Conservation (phyloP, 2,329 filamentous ascomycete genomes). For the Fusarium sp. region DNA sequence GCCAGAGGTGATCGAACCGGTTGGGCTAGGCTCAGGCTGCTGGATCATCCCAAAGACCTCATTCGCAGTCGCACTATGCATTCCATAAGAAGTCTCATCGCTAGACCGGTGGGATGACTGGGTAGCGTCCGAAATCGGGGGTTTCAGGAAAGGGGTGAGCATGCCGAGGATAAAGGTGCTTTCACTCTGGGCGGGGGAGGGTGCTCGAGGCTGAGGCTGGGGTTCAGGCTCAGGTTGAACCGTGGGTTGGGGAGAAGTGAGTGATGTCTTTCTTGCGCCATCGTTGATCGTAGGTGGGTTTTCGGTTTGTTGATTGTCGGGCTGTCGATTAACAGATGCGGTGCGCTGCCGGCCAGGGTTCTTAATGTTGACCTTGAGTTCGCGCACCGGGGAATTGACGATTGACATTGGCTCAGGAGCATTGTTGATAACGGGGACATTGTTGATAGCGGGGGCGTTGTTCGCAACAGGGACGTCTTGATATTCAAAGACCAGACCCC, state of each 20-base stretch:
- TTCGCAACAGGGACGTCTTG: constrained; percentile 22
- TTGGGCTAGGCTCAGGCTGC: constrained; percentile 47
- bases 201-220: constrained; percentile 14
- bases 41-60: constrained; percentile 60
- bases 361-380: constrained; percentile 16
- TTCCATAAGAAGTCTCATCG: constrained; percentile 64
- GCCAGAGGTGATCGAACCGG: constrained; percentile 43
- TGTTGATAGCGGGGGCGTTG: not conserved
- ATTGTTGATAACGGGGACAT: not conserved
- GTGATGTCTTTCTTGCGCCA: constrained; percentile 8
- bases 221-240: not conserved
- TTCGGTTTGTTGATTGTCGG: constrained; percentile 19
- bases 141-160: constrained; percentile 62
- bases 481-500: constrained; percentile 50
- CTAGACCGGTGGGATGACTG: constrained; percentile 46
- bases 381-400: constrained; percentile 23
- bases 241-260: constrained; percentile 2
- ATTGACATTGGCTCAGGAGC: constrained; percentile 27
- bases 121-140: constrained; percentile 55
- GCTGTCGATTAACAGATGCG: constrained; percentile 14
- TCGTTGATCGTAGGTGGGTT: constrained; percentile 7
- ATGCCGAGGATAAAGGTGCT: constrained; percentile 57
- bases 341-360: constrained; percentile 19
- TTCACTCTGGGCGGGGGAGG: constrained; percentile 48
- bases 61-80: constrained; percentile 64